Evolutionary conservation across 2,329 filamentous ascomycete species (phyloP).

Genomic region (Emergomyces orientalis): DNA sequence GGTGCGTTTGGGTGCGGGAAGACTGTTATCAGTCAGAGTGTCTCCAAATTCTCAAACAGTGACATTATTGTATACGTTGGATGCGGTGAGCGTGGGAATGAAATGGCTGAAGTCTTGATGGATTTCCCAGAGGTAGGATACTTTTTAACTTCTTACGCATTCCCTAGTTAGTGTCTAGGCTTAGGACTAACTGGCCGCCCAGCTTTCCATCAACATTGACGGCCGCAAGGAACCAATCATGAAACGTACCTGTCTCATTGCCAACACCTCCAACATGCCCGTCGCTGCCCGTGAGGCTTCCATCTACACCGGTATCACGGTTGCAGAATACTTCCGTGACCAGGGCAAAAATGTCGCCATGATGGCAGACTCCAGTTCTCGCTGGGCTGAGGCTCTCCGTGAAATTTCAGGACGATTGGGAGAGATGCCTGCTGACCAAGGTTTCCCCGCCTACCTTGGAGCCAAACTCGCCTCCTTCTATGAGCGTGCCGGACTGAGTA

Average conservation of each 20-base stretch:
- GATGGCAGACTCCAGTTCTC: slow-evolving; percentile 98
- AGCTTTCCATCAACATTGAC: slow-evolving; percentile 84
- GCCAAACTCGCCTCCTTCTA: slow-evolving; percentile 98
- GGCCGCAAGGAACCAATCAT: slow-evolving; percentile 97
- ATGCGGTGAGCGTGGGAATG: slow-evolving; percentile 87
- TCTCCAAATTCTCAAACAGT: slow-evolving; percentile 99
- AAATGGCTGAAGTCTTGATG: slow-evolving; percentile 99
- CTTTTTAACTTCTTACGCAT: not conserved
- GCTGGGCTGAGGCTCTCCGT: slow-evolving; percentile 97
- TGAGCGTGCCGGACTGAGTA: slow-evolving; percentile 87
- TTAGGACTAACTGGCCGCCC: slow-evolving; percentile 1
- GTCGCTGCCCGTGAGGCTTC: slow-evolving; percentile 96
- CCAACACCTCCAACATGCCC: slow-evolving; percentile 99
- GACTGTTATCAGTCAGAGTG: slow-evolving; percentile 96
- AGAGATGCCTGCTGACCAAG: slow-evolving; percentile 99
- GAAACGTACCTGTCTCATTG: slow-evolving; percentile 97
- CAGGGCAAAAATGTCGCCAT: slow-evolving; percentile 96
- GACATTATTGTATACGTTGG: slow-evolving; percentile 98
- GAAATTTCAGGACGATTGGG: slow-evolving; percentile 96
- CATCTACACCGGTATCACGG: slow-evolving; percentile 93
- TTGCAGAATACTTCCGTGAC: slow-evolving; percentile 94
- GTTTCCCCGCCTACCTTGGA: slow-evolving; percentile 95
- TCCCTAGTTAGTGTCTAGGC: not conserved
- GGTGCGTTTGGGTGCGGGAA: slow-evolving; percentile 98
- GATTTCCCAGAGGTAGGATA: slow-evolving; percentile 75